Evolutionary conservation across 2,329 filamentous ascomycete species (phyloP), one percentile per base, ranked within the genome.

Genomic region (Alternaria angustiovoidea): DNA sequence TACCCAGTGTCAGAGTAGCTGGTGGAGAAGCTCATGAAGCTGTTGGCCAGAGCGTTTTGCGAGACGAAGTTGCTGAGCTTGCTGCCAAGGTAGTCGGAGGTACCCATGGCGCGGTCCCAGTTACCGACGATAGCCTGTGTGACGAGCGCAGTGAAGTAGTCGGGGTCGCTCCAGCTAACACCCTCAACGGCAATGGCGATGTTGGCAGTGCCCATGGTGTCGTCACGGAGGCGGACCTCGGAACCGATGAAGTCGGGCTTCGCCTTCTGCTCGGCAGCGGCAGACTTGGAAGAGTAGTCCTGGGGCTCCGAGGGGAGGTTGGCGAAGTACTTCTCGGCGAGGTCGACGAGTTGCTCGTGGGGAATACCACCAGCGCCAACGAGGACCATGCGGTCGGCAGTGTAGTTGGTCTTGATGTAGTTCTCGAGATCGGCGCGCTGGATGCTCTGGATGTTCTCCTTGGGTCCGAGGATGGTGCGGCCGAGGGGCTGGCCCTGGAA

Each of bases 321-420:
- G 75, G 89, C 85, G 81, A 99, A 98, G 88, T 98, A 88, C 88
- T 97, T 92, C 86, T 99, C 94, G 71, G 95, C 95, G 69, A 99
- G 89, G 78, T 94, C 90, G 75, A 99, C 95, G 63, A 99, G 90
- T 84, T 97, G 87, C 79, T 94, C 87, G 83, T 99, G 95, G 69
- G 94, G 93, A 68, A 99, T 86, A 74, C 95, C 95, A 81, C 95
- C 95, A 69, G 95, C 90, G 79, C 94, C 94, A 72, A 97, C 95
- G 48, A 99, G 91, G 68, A 99, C 94, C 94, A 99, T 99, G 81
- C 96, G 94, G 85, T 99, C 95, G 69, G 95, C 94, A 60, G 94
- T 97, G 88, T 99, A 99, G 89, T 99, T 99, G 84, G 88, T 95
- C 88, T 96, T 97, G 88, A 99, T 98, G 86, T 99, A 99, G 85